phyloP scores from a whole-genome alignment of 257 asterid genomes.

The Prunella vulgaris region DNA sequence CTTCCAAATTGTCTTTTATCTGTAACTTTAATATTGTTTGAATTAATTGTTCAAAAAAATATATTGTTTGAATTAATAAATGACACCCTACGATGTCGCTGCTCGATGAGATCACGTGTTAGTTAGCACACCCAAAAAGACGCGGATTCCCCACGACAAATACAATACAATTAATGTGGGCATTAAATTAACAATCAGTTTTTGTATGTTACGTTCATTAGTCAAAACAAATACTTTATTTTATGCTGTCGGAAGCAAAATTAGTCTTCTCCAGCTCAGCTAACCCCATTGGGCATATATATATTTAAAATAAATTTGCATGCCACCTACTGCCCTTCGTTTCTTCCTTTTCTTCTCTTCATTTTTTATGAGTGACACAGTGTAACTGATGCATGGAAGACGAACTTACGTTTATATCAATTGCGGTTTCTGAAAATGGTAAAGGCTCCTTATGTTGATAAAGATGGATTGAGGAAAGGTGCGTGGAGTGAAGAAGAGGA shows the following conservation, averaged over 20 bases:
- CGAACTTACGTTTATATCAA: too few relatives aligned
- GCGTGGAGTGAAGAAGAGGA: conserved; percentile 59
- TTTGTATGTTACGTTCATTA: background rate
- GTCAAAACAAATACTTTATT: background rate
- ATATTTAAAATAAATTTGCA: too few relatives aligned
- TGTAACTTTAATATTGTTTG: too few relatives aligned
- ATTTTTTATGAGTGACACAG: background rate
- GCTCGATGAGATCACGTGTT: background rate
- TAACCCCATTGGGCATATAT: too few relatives aligned
- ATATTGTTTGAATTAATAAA: too few relatives aligned
- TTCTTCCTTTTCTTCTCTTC: too few relatives aligned
- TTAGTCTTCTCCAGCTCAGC: too few relatives aligned
- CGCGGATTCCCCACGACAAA: background rate
- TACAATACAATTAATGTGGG: background rate
- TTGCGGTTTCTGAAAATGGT: background rate
- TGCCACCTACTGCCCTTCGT: background rate
- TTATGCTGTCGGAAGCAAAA: too few relatives aligned
- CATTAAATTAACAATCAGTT: background rate
- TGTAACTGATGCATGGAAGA: too few relatives aligned
- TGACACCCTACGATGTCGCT: too few relatives aligned
- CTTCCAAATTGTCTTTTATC: too few relatives aligned
- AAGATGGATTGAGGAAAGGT: conserved; percentile 42
- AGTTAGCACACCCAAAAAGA: background rate
- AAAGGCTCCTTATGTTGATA: conserved; percentile 25
- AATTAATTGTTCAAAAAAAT: too few relatives aligned